Conservation (phyloP, 345 rosid species). For the Brassica carinata region DNA sequence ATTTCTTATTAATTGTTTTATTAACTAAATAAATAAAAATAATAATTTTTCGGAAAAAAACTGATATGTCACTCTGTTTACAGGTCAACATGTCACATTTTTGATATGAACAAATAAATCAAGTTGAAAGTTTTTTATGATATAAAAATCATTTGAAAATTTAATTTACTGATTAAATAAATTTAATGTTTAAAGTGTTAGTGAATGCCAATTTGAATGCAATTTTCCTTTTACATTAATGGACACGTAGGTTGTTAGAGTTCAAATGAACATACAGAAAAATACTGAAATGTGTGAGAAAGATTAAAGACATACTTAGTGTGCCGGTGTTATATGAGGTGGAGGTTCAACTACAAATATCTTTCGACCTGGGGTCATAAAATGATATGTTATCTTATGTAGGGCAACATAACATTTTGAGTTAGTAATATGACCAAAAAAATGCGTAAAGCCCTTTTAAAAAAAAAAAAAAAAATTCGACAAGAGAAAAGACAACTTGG, state of each 20-base stretch:
- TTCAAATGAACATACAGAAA: not conserved
- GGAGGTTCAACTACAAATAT: slow-evolving; percentile 18
- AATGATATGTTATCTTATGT: slow-evolving; percentile 29
- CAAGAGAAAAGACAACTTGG: slow-evolving; percentile 27
- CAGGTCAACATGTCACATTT: too few relatives aligned
- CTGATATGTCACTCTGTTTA: too few relatives aligned
- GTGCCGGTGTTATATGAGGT: not conserved
- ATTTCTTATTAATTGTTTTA: too few relatives aligned
- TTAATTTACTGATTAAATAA: too few relatives aligned
- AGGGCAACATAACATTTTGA: slow-evolving; percentile 29
- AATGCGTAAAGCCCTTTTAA: not conserved
- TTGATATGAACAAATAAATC: too few relatives aligned
- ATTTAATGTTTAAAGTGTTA: too few relatives aligned
- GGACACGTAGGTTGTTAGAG: not conserved
- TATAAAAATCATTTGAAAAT: too few relatives aligned
- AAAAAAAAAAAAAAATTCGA: slow-evolving; percentile 7
- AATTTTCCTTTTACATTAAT: not conserved
- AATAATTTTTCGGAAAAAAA: too few relatives aligned
- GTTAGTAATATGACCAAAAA: slow-evolving; percentile 23
- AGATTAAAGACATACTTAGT: slow-evolving; percentile 15
- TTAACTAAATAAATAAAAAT: too few relatives aligned
- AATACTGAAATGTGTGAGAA: not conserved
- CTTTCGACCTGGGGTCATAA: slow-evolving; percentile 20
- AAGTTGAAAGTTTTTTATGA: too few relatives aligned
- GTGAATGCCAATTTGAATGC: too few relatives aligned